Base-by-base conservation (phyloP, 176 grass and related monocot genomes). In the Lolium rigidum region DNA sequence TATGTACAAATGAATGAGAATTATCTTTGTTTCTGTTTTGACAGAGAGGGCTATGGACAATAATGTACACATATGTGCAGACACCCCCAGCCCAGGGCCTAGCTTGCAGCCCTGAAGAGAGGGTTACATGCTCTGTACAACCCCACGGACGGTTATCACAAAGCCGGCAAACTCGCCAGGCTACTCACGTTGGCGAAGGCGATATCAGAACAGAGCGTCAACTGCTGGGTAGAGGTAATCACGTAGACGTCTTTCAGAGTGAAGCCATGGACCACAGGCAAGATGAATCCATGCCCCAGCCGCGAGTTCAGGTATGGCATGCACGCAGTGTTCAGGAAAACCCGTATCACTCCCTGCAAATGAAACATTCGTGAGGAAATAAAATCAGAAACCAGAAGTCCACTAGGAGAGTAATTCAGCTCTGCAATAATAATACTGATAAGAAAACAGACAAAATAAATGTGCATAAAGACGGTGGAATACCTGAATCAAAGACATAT, bases 401-500 rank as follows among this genome's bases (percentile, higher is more conserved):
- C 77, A 77, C 38, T 84, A 84, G 26, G 24, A 50, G 25, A 17
- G 4, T 37, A 37, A 38, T 65, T 25, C 0, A 65, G 18, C 72
- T 38, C 24, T 22, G 1, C 79, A 6, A 68, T 25, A n/a, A 31
- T 17, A 17, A 21, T 4, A 9, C 7, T 50, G 22, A 26, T 48
- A 41, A 78, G 60, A 16, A 75, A 60, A 17, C 25, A 76, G 71
- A 59, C 18, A 86, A 60, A 11, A 69, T 35, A 57, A 84, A 60
- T 39, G 52, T 83, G 41, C 59, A 58, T 60, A 62, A 25, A 58
- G 15, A 77, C 24, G 55, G 80, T 67, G 64, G 38, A 56, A 26
- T 90, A 98, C 96, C 93, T 95, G 91, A 81, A 93, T 95, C 84
- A 94, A 92, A 84, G 87, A 92, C 90, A 95, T 93, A 79, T 98